Base-by-base conservation (phyloP, 495 filamentous ascomycete species). In the Penicillium pancosmium region DNA sequence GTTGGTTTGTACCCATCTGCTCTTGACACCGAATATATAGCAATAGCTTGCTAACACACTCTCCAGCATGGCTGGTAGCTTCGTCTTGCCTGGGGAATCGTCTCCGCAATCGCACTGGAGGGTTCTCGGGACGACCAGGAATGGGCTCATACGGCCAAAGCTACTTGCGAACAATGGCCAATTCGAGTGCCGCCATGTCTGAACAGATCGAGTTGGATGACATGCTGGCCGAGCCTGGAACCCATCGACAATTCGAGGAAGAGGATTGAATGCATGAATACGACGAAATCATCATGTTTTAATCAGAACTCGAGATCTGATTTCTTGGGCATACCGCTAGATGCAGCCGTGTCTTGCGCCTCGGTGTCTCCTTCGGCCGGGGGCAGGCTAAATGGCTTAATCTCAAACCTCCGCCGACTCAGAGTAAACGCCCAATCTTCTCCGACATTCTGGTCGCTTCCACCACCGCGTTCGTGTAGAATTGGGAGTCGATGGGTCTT, bases 371-470 rank as follows among this genome's bases (percentile, higher is more conserved):
- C 90, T 41, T 91, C 90, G n/a, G 91, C 82, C 2, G 94, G 94
- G 36, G 95, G 95, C 50, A 98, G 75, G 71, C 88, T 93, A 71
- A 90, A 98, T 8, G 91, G 88, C 73, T 88, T 91, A 60, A 98
- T 92, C 59, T 88, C 84, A 64, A 98, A 87, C 66, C 83, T 91
- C 59, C 88, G 86, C 62, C 90, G 82, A 67, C 91, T 96, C 34
- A 98, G 73, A 46, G 83, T 92, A 73, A 98, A 98, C 15, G 91
- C 91, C 72, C 96, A 81, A 68, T 97, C 91, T 67, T 94, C 89
- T 10, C 91, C 87, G 52, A 88, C 80, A 48, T 82, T 82, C 43
- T 76, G 78, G 60, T 85, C 88, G 15, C 83, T 88, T 12, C 90
- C 88, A 6, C 91, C 91, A 8, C 94, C 93, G 61, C 88, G 92